These are phyloP conservation scores for Kickxella alabastrina DNA, from an alignment of 192 early-diverging fungal species.

Conservation along the genomic window DNA sequence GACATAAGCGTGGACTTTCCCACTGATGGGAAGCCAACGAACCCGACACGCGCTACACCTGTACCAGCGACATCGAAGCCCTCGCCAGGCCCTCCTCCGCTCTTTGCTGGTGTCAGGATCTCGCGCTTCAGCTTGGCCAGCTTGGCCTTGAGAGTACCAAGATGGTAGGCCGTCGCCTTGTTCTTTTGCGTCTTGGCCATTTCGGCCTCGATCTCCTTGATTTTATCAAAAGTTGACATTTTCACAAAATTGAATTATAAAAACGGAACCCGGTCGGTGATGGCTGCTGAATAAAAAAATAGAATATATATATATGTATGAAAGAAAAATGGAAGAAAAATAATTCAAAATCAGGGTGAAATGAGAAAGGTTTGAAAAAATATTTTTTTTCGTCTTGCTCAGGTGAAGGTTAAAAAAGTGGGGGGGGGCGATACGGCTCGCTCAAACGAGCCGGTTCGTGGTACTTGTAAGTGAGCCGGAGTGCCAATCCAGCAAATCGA, in stretches of 20 bases:
- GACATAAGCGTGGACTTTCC: slow-evolving; percentile 98
- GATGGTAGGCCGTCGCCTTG: slow-evolving; percentile 92
- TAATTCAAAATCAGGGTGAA: background rate
- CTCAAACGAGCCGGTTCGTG: no score
- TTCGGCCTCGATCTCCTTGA: slow-evolving; percentile 74
- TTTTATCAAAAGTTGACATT: slow-evolving; percentile 59
- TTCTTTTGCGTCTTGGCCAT: slow-evolving; percentile 92
- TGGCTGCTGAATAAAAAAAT: no score
- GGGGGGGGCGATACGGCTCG: no score
- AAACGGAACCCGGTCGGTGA: no score
- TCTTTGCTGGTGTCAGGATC: slow-evolving; percentile 79
- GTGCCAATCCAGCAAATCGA: no score
- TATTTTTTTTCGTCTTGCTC: no score
- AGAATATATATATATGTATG: no score
- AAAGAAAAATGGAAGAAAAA: slow-evolving; percentile 1
- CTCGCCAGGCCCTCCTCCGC: slow-evolving; percentile 82
- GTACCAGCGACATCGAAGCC: slow-evolving; percentile 99
- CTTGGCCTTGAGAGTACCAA: slow-evolving; percentile 94
- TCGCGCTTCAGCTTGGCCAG: slow-evolving; percentile 94
- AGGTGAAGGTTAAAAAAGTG: no score
- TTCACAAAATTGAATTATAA: no score
- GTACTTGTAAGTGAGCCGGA: no score
- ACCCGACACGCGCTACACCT: slow-evolving; percentile 97
- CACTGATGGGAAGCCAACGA: slow-evolving; percentile 95
- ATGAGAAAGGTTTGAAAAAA: background rate